Conservation (phyloP, 208 protist genomes). For the Trypanosoma avium region DNA sequence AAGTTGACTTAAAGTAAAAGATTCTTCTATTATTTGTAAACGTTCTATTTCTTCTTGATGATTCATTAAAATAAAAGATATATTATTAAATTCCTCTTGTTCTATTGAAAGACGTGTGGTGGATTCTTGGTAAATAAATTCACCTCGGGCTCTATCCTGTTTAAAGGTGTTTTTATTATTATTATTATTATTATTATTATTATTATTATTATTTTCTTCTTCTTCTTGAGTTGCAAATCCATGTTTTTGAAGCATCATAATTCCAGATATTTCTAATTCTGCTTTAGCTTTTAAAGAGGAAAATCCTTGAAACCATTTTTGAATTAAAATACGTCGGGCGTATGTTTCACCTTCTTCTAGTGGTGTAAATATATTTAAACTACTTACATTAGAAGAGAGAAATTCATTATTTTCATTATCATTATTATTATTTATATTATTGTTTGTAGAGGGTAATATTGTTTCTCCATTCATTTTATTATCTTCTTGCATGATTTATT, state of each 20-base stretch:
- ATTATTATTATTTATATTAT: no score
- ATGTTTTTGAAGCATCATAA: slow-evolving; percentile 1
- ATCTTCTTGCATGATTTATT: not conserved
- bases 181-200: no score
- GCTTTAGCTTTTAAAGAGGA: slow-evolving; percentile 1
- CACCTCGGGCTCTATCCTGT: not conserved
- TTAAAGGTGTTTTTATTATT: not conserved
- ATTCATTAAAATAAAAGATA: not conserved
- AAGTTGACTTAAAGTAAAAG: not conserved
- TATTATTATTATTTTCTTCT: not conserved
- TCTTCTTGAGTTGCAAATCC: not conserved
- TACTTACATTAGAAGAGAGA: not conserved
- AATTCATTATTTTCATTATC: no score
- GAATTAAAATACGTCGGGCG: slow-evolving; percentile 1
- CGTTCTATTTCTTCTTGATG: slow-evolving; percentile 12
- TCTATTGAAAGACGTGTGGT: not conserved
- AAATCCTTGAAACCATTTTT: slow-evolving; percentile 14
- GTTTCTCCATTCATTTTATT: not conserved
- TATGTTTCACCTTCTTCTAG: slow-evolving; percentile 11
- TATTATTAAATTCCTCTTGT: not conserved
- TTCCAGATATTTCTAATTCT: not conserved
- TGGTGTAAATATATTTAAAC: not conserved
- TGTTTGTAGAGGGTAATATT: not conserved
- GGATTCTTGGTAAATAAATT: slow-evolving; percentile 17
- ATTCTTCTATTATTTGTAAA: not conserved